These are phyloP conservation scores for Pythium dissotocum DNA, from an alignment of 352 stramenopile species.

Conservation along the genomic window DNA sequence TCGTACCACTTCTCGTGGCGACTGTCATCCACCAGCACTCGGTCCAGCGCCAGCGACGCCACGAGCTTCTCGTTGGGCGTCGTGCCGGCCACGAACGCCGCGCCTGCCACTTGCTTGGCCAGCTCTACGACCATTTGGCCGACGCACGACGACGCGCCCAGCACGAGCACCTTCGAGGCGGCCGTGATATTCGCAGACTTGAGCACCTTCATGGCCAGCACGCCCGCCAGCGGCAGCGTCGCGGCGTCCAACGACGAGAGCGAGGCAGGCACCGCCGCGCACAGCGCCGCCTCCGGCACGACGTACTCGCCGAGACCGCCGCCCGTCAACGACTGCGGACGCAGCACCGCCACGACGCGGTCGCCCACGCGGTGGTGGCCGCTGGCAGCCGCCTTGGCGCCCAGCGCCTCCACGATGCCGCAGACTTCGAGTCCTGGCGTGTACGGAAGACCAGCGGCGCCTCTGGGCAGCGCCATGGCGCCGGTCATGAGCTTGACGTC, in stretches of 20 bases:
- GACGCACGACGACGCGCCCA: constrained; percentile 68
- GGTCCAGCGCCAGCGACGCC: constrained; percentile 37
- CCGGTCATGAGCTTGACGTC: constrained; percentile 36
- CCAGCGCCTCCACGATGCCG: constrained; percentile 37
- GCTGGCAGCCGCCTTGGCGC: constrained; percentile 18
- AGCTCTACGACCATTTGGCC: constrained; percentile 72
- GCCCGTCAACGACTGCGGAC: constrained; percentile 13
- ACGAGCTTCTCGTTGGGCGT: constrained; percentile 42
- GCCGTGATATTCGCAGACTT: constrained; percentile 32
- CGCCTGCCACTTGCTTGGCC: constrained; percentile 36
- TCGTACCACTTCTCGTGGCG: constrained; percentile 38
- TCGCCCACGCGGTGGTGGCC: constrained; percentile 34
- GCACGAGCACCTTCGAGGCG: constrained; percentile 63
- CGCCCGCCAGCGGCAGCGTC: constrained; percentile 31
- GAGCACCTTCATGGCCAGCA: constrained; percentile 32
- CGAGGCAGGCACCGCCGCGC: constrained; percentile 24
- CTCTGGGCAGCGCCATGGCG: constrained; percentile 24
- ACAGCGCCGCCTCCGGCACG: constrained; percentile 24
- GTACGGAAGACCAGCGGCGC: constrained; percentile 30
- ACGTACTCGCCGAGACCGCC: constrained; percentile 37
- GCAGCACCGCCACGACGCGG: constrained; percentile 32
- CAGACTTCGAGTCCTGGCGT: constrained; percentile 41
- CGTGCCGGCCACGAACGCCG: constrained; percentile 59
- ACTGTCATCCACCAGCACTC: constrained; percentile 38
- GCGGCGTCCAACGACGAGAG: constrained; percentile 27